These are phyloP conservation scores for Aspergillus sp. DNA, from an alignment of 2,329 filamentous ascomycete species.

Conservation along the genomic window DNA sequence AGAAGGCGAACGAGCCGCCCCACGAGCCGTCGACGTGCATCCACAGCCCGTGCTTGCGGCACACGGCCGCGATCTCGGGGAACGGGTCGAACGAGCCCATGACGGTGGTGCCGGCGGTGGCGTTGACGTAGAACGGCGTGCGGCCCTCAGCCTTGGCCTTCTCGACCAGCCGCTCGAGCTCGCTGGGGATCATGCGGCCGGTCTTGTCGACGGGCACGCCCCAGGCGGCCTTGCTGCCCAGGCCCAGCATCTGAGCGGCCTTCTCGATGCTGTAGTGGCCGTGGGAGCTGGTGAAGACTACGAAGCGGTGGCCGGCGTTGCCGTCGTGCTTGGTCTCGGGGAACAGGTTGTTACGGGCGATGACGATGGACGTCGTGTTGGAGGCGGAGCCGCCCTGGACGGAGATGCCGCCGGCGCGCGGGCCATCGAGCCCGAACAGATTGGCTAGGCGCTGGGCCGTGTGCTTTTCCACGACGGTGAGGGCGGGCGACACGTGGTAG, in stretches of 20 bases:
- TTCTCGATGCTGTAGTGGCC: constrained; percentile 95
- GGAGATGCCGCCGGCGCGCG: constrained; percentile 60
- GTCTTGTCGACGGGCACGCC: constrained; percentile 61
- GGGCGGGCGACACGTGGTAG: constrained; percentile 82
- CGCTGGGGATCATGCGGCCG: constrained; percentile 61
- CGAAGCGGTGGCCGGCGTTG: constrained; percentile 56
- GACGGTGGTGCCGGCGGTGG: constrained; percentile 90
- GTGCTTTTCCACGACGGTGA: constrained; percentile 79
- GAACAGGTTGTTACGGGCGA: constrained; percentile 78
- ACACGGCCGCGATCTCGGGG: constrained; percentile 58
- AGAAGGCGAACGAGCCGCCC: constrained; percentile 80
- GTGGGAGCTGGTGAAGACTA: constrained; percentile 79
- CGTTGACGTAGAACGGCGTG: constrained; percentile 89
- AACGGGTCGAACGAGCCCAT: constrained; percentile 83
- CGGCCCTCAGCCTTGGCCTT: constrained; percentile 57
- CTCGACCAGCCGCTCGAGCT: constrained; percentile 54
- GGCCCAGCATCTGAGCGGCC: constrained; percentile 79
- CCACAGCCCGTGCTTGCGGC: constrained; percentile 67
- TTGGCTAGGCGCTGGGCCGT: constrained; percentile 63
- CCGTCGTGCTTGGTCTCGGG: constrained; percentile 67
- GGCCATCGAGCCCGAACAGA: constrained; percentile 66
- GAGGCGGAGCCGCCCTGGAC: constrained; percentile 74
- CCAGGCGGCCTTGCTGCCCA: constrained; percentile 67
- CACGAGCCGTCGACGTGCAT: constrained; percentile 87
- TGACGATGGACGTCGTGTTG: constrained; percentile 74